Evolutionary conservation across 75 land plant genomes (phyloP), one percentile per base, ranked within the genome.

Genomic region (Pinus tabuliformis): DNA sequence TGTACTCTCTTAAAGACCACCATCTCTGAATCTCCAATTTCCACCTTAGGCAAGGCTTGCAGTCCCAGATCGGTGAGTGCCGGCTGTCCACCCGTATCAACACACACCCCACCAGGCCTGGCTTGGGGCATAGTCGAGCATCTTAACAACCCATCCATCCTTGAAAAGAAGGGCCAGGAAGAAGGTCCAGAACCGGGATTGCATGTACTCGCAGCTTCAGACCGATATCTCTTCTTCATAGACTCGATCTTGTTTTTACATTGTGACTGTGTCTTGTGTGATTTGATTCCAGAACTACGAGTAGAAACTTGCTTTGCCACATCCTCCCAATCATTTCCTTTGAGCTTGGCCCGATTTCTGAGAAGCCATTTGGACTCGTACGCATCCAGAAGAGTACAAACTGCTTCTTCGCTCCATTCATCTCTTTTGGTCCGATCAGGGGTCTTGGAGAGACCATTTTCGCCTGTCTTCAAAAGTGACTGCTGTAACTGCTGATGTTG

Each of bases 191-290:
- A 59, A 17, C 78, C 60, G 37, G 73, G 70, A 21, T 73, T 75
- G 49, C 37, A 33, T 18, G 24, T 58, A 28, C 42, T 45, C 6
- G 76, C 77, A 59, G 79, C 66, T 75, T 89, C 91, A 1, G 79
- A 64, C 63, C 85, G 75, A 58, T 89, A 86, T 72, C 90, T n/a
- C 57, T 87, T 87, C 87, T 89, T 89, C 87, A 89, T 80, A 2
- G 90, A 84, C 71, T 89, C 91, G 12, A 89, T 80, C 71, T 89
- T 89, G 78, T 89, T 87, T 78, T 89, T 89, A 76, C 91, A 89
- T 66, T 89, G 91, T 3, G 75, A 76, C 24, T 73, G 75, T 1
- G 89, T 87, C 37, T 89, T 89, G 21, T 21, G 12, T 2, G 81
- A 54, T 60, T 89, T 89, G 28, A 62, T 39, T 33, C 74, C 63